Conservation (phyloP, 495 filamentous ascomycete genomes). For the Trichoderma virens region DNA sequence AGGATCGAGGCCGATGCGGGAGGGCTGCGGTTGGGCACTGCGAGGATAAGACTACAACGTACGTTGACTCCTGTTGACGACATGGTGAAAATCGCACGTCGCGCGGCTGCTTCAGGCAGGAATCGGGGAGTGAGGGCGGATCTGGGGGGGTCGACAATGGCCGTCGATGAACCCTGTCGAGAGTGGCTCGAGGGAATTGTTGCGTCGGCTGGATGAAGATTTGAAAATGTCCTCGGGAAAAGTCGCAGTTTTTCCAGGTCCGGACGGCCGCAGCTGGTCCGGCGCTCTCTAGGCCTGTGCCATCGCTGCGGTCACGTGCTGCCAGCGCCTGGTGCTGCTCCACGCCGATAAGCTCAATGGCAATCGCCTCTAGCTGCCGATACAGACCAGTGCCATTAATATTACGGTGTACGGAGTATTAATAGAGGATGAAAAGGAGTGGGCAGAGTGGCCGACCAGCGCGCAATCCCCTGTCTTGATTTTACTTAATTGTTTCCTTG, state of each 20-base stretch:
- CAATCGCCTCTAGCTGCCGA: neutral
- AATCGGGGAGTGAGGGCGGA: slow-evolving; percentile 12
- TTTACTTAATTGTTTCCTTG: neutral
- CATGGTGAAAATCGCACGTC: slow-evolving; percentile 29
- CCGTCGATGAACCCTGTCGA: slow-evolving; percentile 21
- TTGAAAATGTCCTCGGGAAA: slow-evolving; percentile 19
- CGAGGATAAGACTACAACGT: slow-evolving; percentile 22
- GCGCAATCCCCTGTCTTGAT: neutral
- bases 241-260: slow-evolving; percentile 21
- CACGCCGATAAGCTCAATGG: slow-evolving; percentile 2
- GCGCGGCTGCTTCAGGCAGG: slow-evolving; percentile 13
- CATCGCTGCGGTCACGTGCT: neutral
- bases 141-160: slow-evolving; percentile 15
- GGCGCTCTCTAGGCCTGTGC: neutral
- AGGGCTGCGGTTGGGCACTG: slow-evolving; percentile 6
- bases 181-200: slow-evolving; percentile 18
- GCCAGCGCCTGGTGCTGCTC: neutral
- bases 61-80: slow-evolving; percentile 57
- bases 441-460: neutral
- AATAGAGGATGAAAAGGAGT: neutral
- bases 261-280: neutral
- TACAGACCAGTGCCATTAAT: neutral
- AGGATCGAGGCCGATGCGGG: slow-evolving; percentile 9
- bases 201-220: slow-evolving; percentile 16
- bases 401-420: neutral